Conservation (phyloP, 2,329 filamentous ascomycete species). For the Plenodomus tracheiphilus region DNA sequence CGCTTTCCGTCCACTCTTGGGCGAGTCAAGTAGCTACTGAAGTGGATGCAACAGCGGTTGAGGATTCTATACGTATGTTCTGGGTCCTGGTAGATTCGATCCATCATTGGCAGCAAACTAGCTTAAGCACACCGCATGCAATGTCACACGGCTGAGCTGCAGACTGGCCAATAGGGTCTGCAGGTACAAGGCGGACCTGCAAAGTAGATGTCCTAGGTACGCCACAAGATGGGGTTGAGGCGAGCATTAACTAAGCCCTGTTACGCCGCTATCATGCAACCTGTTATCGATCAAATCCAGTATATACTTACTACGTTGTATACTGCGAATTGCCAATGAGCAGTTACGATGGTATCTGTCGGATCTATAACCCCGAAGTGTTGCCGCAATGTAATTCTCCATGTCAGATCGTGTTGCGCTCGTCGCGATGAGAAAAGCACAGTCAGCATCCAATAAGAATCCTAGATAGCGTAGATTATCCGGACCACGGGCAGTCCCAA, state of each 20-base stretch:
- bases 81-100: not conserved
- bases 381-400: too few relatives aligned
- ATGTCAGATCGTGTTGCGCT: too few relatives aligned
- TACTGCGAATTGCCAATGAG: too few relatives aligned
- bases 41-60: not conserved
- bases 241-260: too few relatives aligned
- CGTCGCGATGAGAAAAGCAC: too few relatives aligned
- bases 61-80: not conserved
- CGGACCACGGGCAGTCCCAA: not conserved
- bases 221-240: not conserved
- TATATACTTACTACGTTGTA: too few relatives aligned
- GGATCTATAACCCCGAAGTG: too few relatives aligned
- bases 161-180: not conserved
- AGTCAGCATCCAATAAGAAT: not conserved
- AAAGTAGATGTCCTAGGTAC: not conserved
- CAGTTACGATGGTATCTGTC: too few relatives aligned
- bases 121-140: conserved; percentile 3
- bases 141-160: conserved; percentile 3
- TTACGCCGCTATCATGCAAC: too few relatives aligned
- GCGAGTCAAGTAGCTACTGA: not conserved
- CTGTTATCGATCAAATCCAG: too few relatives aligned
- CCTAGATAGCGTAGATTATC: not conserved
- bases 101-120: not conserved
- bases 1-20: not conserved
- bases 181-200: not conserved